These are phyloP conservation scores for Lentinula lateritia DNA, from an alignment of 768 basidiomycete species.

Conservation along the genomic window DNA sequence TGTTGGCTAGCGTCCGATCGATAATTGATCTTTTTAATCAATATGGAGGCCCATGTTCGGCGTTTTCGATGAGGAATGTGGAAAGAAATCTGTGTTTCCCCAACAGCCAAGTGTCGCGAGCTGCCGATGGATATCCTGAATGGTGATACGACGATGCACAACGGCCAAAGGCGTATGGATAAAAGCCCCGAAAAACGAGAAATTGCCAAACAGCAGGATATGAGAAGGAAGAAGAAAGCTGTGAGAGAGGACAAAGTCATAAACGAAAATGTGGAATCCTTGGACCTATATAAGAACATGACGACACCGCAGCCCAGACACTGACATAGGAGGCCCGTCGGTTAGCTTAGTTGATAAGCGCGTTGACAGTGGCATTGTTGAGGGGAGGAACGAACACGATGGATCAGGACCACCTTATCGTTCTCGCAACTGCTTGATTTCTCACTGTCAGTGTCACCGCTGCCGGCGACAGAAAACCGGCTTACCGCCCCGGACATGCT, in stretches of 20 bases:
- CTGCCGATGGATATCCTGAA: not conserved
- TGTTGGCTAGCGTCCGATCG: conserved; percentile 14
- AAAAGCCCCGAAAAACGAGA: not conserved
- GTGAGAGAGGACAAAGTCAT: not conserved
- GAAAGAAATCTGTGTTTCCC: conserved; percentile 13
- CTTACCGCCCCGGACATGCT: too few relatives aligned
- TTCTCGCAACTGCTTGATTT: too few relatives aligned
- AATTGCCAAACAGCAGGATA: not conserved
- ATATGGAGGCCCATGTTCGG: conserved; percentile 27
- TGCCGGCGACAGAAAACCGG: too few relatives aligned
- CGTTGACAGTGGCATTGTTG: not conserved
- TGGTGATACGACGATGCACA: not conserved
- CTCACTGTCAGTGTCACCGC: too few relatives aligned
- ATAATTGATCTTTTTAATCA: conserved; percentile 23
- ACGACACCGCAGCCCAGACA: not conserved
- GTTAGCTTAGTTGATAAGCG: not conserved
- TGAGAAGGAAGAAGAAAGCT: not conserved
- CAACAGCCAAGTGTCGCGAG: not conserved
- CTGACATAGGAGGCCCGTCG: not conserved
- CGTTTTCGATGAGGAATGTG: conserved; percentile 21
- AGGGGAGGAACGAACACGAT: too few relatives aligned
- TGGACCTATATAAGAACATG: not conserved
- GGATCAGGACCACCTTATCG: too few relatives aligned
- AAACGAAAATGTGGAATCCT: not conserved
- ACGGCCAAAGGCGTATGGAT: not conserved